Evolutionary conservation across 176 grass and related monocot species (phyloP).

Genomic region (Triticum timopheevii): DNA sequence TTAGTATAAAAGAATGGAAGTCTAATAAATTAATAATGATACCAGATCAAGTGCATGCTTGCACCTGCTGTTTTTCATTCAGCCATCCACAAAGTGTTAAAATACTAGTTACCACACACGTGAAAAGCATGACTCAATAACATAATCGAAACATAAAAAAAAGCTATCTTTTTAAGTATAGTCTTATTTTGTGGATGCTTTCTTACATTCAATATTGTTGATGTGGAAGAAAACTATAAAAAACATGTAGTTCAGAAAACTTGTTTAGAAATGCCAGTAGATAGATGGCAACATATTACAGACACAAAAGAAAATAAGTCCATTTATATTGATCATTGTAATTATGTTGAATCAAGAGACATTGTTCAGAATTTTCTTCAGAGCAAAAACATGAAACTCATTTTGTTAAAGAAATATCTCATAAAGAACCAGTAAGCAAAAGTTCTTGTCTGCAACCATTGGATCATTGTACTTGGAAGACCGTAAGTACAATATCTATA

Average conservation of each 20-base stretch:
- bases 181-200: not conserved
- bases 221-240: conserved; percentile 1
- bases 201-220: not conserved
- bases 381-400: not conserved
- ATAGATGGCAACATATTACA: not conserved
- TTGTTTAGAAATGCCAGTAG: conserved; percentile 2
- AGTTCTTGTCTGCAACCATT: not conserved
- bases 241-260: not conserved
- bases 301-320: not conserved
- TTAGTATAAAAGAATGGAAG: not conserved
- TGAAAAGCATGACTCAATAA: too few relatives aligned
- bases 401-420: not conserved
- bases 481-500: not conserved
- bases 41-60: conserved; percentile 16
- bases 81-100: not conserved
- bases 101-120: not conserved
- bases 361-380: not conserved
- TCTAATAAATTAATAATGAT: not conserved
- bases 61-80: not conserved
- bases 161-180: not conserved
- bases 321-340: not conserved
- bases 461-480: not conserved
- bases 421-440: not conserved
- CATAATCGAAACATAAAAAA: not conserved
- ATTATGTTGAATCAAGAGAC: not conserved